Base-by-base conservation (phyloP, 805 yeast species). In the Debaryomyces hansenii region DNA sequence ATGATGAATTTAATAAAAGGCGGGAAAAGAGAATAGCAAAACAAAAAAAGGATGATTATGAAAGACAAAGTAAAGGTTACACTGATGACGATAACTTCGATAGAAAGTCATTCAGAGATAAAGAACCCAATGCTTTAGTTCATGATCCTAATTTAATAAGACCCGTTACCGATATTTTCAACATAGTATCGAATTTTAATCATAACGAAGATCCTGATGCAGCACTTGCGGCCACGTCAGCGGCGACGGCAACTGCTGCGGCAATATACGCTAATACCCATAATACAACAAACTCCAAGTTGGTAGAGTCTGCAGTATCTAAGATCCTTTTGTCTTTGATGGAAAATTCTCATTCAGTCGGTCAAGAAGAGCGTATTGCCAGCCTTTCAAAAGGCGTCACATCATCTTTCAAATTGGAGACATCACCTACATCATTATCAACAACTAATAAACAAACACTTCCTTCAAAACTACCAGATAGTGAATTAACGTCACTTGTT, bases 1-100 rank as follows among this genome's bases (percentile, higher is more conserved):
- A 83, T 32, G 70, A 72, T 3, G 96, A 90, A 61, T 89, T 87
- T 59, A 78, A 74, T 40, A 78, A 75, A 51, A 74, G 96, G 21
- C 80, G 82, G 54, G 78, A 77, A 46, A 82, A 80, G 57, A 68
- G 96, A 44, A 53, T 82, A 34, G 69, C 74, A 42, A 75, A 79
- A 58, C 75, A 69, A 47, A 66, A 66, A 51, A 63, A 63, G 32
- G 69, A 62, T 20, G 63, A 62, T 11, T 50, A 41, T 6, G 52
- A 53, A 7, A 45, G 51, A 39, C 47, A 45, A 32, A 45, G 46
- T 20, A 49, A 33, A 59, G 60, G 40, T 47, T 44, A 46, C 18
- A 41, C 39, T 28, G 51, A 36, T 38, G 43, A 41, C n/a, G n/a
- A 42, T 36, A 41, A 14, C 35, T 43, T 37, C 28, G 52, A 50